These are phyloP conservation scores for Populus euphratica DNA, from an alignment of 345 rosid genomes.

Conservation along the genomic window DNA sequence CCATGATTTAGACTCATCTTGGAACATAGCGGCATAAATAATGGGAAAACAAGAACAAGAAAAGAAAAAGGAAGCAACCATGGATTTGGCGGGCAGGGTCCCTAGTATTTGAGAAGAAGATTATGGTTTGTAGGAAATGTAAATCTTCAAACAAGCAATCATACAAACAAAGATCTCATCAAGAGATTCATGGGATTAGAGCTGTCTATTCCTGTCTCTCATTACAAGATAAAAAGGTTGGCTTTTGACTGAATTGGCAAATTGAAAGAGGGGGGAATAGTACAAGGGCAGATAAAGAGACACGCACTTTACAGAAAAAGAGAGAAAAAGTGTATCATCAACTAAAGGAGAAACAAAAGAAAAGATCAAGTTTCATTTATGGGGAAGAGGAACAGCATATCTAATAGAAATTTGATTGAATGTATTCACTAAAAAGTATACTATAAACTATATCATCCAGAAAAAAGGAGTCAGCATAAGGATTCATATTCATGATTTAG, in stretches of 20 bases:
- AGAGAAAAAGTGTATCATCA: slow-evolving; percentile 23
- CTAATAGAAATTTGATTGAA: not conserved
- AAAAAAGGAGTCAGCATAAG: too few species aligned
- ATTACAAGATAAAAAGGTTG: slow-evolving; percentile 11
- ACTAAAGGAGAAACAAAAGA: slow-evolving; percentile 7
- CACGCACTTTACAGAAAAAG: slow-evolving; percentile 18
- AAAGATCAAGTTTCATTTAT: slow-evolving; percentile 7
- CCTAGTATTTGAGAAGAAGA: not conserved
- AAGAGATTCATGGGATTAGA: slow-evolving; percentile 42
- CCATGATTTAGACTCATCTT: too few species aligned
- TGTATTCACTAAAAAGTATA: not conserved
- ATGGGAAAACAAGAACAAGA: not conserved
- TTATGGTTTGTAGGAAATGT: slow-evolving; percentile 8
- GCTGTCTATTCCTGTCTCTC: slow-evolving; percentile 28
- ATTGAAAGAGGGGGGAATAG: slow-evolving; percentile 6
- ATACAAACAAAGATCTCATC: slow-evolving; percentile 22
- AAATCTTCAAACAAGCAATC: slow-evolving; percentile 3
- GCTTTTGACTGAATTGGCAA: slow-evolving; percentile 39
- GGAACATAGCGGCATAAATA: not conserved
- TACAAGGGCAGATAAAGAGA: slow-evolving; percentile 13
- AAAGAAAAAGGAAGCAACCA: not conserved
- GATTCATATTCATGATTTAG: too few species aligned
- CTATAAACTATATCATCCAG: not conserved
- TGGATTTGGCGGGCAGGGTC: not conserved
- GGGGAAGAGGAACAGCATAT: slow-evolving; percentile 16